These are phyloP conservation scores for Polygonum aviculare DNA, from an alignment of 148 eudicot species.

Conservation along the genomic window DNA sequence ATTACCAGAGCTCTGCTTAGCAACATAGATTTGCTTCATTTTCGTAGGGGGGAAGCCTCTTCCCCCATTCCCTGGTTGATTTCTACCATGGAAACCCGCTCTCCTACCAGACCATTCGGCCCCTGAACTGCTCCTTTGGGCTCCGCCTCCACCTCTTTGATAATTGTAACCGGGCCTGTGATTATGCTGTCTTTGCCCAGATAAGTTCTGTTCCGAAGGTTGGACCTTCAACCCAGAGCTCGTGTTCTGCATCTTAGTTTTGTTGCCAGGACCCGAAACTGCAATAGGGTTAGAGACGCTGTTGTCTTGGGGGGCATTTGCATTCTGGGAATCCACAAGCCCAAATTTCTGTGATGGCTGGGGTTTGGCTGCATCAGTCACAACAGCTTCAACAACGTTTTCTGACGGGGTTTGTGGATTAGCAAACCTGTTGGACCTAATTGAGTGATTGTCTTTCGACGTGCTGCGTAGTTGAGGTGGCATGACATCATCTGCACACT, in stretches of 20 bases:
- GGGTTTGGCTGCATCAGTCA: slow-evolving; percentile 22
- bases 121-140: slow-evolving; percentile 45
- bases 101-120: slow-evolving; percentile 58
- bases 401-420: slow-evolving; percentile 39
- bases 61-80: slow-evolving; percentile 49
- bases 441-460: slow-evolving; percentile 33
- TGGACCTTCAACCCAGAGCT: slow-evolving; percentile 29
- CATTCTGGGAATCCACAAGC: slow-evolving; percentile 10
- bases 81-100: slow-evolving; percentile 74
- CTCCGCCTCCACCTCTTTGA: slow-evolving; percentile 42
- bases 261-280: slow-evolving; percentile 10
- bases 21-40: slow-evolving; percentile 84
- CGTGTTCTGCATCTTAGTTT: slow-evolving; percentile 21
- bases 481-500: slow-evolving; percentile 35
- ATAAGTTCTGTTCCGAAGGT: slow-evolving; percentile 37
- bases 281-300: neutral
- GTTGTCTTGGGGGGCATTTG: slow-evolving; percentile 8
- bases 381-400: slow-evolving; percentile 24
- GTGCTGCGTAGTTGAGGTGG: slow-evolving; percentile 43
- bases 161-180: slow-evolving; percentile 30
- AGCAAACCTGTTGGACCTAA: slow-evolving; percentile 38
- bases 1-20: slow-evolving; percentile 48
- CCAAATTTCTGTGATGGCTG: slow-evolving; percentile 43
- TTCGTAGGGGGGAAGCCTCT: slow-evolving; percentile 48
- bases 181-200: slow-evolving; percentile 30